Conservation (phyloP, 768 basidiomycete genomes). For the Calvatia gigantea region DNA sequence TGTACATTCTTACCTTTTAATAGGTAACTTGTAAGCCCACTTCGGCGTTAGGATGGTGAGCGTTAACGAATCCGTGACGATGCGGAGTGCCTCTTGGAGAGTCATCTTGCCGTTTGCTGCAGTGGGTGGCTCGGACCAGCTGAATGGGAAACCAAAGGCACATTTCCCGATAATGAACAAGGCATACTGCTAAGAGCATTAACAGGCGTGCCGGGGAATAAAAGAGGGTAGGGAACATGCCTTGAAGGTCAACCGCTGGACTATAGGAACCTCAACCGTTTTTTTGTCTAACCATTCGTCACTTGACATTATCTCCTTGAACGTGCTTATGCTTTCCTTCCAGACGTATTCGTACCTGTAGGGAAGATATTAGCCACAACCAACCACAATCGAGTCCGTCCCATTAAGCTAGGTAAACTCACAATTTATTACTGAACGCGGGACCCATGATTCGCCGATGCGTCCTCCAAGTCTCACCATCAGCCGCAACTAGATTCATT, state of each 20-base stretch:
- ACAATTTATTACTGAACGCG: slow-evolving; percentile 41
- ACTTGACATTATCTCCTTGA: slow-evolving; percentile 33
- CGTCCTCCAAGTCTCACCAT: slow-evolving; percentile 41
- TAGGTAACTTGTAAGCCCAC: slow-evolving; percentile 35
- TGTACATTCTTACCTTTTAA: slow-evolving; percentile 25
- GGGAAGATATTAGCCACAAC: neutral
- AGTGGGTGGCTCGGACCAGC: slow-evolving; percentile 36
- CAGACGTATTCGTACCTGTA: slow-evolving; percentile 40
- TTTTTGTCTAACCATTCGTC: slow-evolving; percentile 33
- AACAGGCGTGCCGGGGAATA: neutral
- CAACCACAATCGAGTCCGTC: no score
- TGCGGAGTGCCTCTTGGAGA: slow-evolving; percentile 32
- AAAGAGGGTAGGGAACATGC: slow-evolving; percentile 13
- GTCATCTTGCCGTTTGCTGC: slow-evolving; percentile 35
- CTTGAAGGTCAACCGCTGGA: slow-evolving; percentile 35
- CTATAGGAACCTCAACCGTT: slow-evolving; percentile 22
- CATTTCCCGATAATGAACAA: slow-evolving; percentile 42
- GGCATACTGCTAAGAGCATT: slow-evolving; percentile 27
- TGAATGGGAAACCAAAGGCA: slow-evolving; percentile 43
- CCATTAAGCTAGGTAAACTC: no score
- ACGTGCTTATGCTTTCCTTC: slow-evolving; percentile 31
- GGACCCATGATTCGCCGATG: slow-evolving; percentile 43
- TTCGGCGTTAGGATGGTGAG: slow-evolving; percentile 27
- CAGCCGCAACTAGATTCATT: slow-evolving; percentile 42
- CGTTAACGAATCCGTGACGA: slow-evolving; percentile 28